Evolutionary conservation across 495 filamentous ascomycete species (phyloP).

Genomic region (Gamarada debralockiae): DNA sequence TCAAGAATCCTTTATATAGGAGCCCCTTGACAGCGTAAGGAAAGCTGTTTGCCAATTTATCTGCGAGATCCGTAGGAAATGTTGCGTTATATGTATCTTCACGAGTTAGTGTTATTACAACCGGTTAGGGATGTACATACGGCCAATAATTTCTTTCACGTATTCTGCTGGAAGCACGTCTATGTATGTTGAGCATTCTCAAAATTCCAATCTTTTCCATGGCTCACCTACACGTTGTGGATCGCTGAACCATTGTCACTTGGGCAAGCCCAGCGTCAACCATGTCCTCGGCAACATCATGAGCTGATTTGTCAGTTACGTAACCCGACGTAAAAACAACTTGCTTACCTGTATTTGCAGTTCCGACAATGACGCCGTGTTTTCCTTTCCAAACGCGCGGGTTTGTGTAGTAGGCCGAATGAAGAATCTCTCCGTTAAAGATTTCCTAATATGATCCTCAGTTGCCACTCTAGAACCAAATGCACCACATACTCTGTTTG

Average conservation of each 20-base stretch:
- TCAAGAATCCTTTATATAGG: constrained; percentile 1
- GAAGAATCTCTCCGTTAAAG: constrained; percentile 30
- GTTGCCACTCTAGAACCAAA: background rate
- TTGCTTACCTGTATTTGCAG: constrained; percentile 38
- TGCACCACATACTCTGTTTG: constrained; percentile 18
- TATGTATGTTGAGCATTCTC: background rate
- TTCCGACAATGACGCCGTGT: constrained; percentile 37
- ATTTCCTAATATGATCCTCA: background rate
- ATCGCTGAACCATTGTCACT: constrained; percentile 40
- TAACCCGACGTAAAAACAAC: background rate
- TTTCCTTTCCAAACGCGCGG: constrained; percentile 31
- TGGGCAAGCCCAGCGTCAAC: constrained; percentile 30
- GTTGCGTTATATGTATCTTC: constrained; percentile 28
- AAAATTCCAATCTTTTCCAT: background rate
- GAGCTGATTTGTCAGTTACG: constrained; percentile 29
- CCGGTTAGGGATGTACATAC: background rate
- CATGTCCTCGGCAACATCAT: constrained; percentile 44
- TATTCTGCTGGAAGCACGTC: constrained; percentile 30
- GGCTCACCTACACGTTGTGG: constrained; percentile 25
- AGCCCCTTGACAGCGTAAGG: constrained; percentile 24
- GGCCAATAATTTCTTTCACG: constrained; percentile 9
- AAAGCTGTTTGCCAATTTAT: constrained; percentile 21
- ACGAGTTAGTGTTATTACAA: constrained; percentile 1
- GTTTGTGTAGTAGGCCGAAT: constrained; percentile 33
- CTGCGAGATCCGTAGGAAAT: constrained; percentile 26